Evolutionary conservation across 208 protist genomes (phyloP), one percentile per base, ranked within the genome.

Genomic region (Trypanosoma brucei): DNA sequence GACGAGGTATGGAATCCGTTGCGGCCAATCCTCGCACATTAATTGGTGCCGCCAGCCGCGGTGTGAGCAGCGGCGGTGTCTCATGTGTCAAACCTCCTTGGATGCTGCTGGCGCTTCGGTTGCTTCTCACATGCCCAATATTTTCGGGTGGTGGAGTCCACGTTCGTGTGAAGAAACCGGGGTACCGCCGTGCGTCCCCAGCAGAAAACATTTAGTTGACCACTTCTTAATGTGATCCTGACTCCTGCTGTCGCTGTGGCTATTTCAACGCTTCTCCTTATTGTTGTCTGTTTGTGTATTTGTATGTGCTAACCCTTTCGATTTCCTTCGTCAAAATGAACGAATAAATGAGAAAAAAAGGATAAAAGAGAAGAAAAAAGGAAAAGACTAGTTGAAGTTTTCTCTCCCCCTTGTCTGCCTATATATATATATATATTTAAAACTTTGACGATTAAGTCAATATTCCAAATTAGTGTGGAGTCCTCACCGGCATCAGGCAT

Each of bases 131-230:
- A 22, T 22, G 30, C 3, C 50, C 34, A 33, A 9, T 4, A 8
- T 52, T 58, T 31, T 55, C 66, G 38, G 66, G 59, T 37, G 66
- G 66, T 9, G 66, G 59, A 5, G 39, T 65, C 66, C 66, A 71
- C 46, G 66, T 63, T 36, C 66, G 50, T 5, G 66, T 65, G 45
- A 71, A 71, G 66, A 71, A 65, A 3, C 53, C 66, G n/a, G 66
- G 59, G 54, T 71, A 71, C 4, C 66, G 48, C 35, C 58, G 49
- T 1, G 66, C 66, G 45, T 71, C 66, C 11, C 42, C 40, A 3
- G 38, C 34, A 34, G 40, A 64, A 60, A 71, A 71, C 66, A 71
- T 71, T 55, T 40, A 36, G 9, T 60, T 62, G 38, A 5, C 37
- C 5, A 55, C 0, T 68, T 45, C 33, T 59, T 62, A 11, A 39